Conservation (phyloP, 192 early-diverging fungal genomes). For the Backusella macrospora region DNA sequence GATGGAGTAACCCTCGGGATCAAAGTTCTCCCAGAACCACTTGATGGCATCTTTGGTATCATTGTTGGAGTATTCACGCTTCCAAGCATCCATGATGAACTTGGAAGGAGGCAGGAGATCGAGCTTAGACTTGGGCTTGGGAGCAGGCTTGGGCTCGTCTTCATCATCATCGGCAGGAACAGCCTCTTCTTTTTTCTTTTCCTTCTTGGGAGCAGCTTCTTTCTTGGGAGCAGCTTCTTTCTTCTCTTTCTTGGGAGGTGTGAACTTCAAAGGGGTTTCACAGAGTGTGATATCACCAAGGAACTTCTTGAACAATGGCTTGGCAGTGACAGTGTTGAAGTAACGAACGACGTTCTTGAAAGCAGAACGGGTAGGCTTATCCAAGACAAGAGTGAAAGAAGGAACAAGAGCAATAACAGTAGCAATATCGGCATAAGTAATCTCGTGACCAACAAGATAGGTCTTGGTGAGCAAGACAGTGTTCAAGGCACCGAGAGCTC, state of each 20-base stretch:
- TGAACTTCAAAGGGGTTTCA: constrained; percentile 57
- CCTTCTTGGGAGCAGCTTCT: constrained; percentile 44
- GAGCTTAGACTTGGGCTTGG: constrained; percentile 91
- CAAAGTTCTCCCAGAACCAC: constrained; percentile 94
- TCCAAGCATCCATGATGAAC: constrained; percentile 92
- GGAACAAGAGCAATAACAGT: constrained; percentile 58
- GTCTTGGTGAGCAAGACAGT: constrained; percentile 80
- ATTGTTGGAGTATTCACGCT: constrained; percentile 98
- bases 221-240: constrained; percentile 58
- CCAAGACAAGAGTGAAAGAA: constrained; percentile 61
- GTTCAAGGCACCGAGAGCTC: constrained; percentile 72
- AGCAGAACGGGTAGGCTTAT: constrained; percentile 74
- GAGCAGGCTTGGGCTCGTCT: constrained; percentile 65
- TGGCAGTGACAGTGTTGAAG: constrained; percentile 86
- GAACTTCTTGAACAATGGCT: constrained; percentile 82
- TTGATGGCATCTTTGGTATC: constrained; percentile 85
- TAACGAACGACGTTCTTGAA: constrained; percentile 90
- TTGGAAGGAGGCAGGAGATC: constrained; percentile 83
- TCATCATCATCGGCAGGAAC: constrained; percentile 54
- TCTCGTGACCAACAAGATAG: constrained; percentile 89
- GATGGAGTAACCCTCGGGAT: constrained; percentile 87
- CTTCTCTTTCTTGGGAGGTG: constrained; percentile 67
- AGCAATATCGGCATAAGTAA: constrained; percentile 90
- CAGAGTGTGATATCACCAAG: constrained; percentile 71
- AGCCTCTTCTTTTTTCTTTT: constrained; percentile 52